Evolutionary conservation across 208 protist species (phyloP).

Genomic region (Trypanosomatidae sp.): DNA sequence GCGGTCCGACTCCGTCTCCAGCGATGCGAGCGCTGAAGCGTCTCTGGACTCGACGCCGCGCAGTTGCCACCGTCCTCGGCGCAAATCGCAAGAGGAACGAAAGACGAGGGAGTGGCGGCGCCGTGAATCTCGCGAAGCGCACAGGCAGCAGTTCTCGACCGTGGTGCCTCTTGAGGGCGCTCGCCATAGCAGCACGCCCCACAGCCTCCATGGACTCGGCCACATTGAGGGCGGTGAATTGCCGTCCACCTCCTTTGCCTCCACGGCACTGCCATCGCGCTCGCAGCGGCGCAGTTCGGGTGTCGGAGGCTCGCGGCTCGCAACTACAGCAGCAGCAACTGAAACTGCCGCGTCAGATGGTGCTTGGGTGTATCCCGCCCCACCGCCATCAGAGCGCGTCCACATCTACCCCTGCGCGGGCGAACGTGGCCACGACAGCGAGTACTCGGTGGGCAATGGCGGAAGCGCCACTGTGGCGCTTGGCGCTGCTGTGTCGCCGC

Average conservation of each 20-base stretch:
- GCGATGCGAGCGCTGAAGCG: neutral
- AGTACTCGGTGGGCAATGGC: neutral
- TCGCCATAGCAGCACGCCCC: neutral
- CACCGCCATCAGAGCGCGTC: slow-evolving; percentile 3
- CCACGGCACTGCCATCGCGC: neutral
- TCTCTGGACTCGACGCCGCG: neutral
- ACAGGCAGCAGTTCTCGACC: neutral
- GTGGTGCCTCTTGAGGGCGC: neutral
- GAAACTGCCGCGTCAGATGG: neutral
- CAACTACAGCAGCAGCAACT: neutral
- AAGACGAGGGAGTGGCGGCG: neutral
- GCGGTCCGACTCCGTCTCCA: neutral
- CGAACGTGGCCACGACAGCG: neutral
- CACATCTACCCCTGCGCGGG: slow-evolving; percentile 5
- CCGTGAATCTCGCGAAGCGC: neutral
- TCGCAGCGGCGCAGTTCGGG: neutral
- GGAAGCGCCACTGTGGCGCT: neutral
- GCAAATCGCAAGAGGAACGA: neutral
- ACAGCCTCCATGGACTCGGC: neutral
- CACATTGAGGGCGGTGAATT: neutral
- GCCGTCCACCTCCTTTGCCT: neutral
- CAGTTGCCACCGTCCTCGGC: neutral
- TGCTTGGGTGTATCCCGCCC: slow-evolving; percentile 3
- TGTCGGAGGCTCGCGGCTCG: neutral
- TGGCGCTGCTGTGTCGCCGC: slow-evolving; percentile 2